Percentiles rank a stretch among this genome's conserved stretches.
phyloP scores from a whole-genome alignment of 441 rosid genomes.

The Mallotus japonicus region DNA sequence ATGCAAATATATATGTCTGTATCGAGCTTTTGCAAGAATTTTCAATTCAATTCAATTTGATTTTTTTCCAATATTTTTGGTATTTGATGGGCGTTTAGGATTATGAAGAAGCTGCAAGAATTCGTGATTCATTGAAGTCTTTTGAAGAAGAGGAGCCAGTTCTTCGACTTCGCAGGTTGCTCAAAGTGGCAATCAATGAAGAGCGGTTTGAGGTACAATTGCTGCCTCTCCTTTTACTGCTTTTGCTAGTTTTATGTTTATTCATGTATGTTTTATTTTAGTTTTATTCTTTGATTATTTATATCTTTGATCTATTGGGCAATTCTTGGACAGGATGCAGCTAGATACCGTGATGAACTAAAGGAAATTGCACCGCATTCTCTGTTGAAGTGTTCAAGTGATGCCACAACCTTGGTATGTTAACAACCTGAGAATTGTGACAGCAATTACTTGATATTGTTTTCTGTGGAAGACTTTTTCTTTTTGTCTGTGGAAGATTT shows the following conservation, averaged over 20 bases:
- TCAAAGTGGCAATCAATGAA: constrained; percentile 48
- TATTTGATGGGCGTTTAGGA: constrained; percentile 28
- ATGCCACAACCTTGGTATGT: constrained; percentile 70
- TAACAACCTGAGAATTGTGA: not conserved
- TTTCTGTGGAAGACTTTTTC: no score
- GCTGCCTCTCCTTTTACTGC: no score
- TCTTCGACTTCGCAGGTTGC: constrained; percentile 48
- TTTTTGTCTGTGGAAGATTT: no score
- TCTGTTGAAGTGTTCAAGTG: constrained; percentile 63
- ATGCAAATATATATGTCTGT: no score
- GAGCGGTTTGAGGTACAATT: constrained; percentile 61
- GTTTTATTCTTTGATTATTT: not conserved
- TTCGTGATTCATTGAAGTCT: constrained; percentile 55
- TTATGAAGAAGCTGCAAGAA: constrained; percentile 69
- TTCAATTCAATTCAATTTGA: no score
- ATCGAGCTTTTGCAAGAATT: no score
- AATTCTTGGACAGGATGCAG: constrained; percentile 54
- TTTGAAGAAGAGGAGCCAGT: constrained; percentile 74
- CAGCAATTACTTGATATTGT: no score
- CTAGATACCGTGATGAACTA: constrained; percentile 50
- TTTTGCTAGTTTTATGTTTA: no score
- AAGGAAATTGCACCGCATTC: constrained; percentile 60
- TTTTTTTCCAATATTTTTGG: not conserved
- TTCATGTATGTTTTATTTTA: no score
- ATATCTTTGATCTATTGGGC: not conserved